These are phyloP conservation scores for Paulownia fortunei DNA, from an alignment of 257 asterid species.

Conservation along the genomic window DNA sequence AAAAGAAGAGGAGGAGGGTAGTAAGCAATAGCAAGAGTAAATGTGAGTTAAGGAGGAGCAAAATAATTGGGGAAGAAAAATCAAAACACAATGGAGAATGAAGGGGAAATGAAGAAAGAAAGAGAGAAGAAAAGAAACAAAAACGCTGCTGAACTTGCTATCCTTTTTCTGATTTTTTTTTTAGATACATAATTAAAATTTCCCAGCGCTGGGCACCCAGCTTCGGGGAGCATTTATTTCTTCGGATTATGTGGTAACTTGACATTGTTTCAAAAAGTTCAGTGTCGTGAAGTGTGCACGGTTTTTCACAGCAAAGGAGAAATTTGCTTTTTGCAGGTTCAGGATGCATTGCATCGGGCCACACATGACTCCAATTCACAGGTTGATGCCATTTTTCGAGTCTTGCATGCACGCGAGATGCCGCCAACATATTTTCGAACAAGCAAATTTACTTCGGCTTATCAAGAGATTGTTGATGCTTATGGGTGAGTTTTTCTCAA, in stretches of 20 bases:
- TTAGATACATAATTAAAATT: no score
- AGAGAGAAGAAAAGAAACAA: no score
- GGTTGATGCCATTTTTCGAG: constrained; percentile 91
- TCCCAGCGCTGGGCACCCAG: no score
- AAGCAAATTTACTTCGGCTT: constrained; percentile 88
- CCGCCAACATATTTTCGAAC: constrained; percentile 95
- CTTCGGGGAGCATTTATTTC: no score
- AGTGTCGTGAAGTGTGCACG: constrained; percentile 8
- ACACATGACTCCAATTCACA: constrained; percentile 86
- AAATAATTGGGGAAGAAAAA: no score
- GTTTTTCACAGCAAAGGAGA: neutral
- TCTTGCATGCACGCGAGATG: constrained; percentile 86
- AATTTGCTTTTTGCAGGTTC: constrained; percentile 59
- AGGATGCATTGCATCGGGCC: constrained; percentile 80
- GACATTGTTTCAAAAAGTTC: constrained; percentile 15
- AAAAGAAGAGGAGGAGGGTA: no score
- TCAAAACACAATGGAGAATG: no score
- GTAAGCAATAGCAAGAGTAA: no score
- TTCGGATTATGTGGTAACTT: neutral
- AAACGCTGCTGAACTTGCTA: no score
- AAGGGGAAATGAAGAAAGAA: no score
- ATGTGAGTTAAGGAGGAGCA: no score
- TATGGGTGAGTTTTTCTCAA: constrained; percentile 78
- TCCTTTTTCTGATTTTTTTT: no score
- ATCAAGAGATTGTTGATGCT: constrained; percentile 95